These are phyloP conservation scores for Pisolithus microcarpus DNA, from an alignment of 768 basidiomycete genomes.

Conservation along the genomic window DNA sequence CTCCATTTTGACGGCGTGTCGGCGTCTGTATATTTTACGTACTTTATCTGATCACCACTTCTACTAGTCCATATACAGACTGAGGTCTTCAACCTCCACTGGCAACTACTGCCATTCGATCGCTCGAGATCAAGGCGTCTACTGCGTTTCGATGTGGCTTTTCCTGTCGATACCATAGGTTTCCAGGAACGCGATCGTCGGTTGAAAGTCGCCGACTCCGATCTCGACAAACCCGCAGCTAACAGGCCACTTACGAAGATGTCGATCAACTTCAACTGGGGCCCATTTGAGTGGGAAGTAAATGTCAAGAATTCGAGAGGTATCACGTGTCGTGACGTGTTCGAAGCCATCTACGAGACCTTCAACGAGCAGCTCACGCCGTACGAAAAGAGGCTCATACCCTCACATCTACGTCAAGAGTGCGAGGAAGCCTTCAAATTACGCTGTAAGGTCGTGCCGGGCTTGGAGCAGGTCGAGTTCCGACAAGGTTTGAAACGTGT, in stretches of 20 bases:
- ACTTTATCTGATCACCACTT: constrained; percentile 25
- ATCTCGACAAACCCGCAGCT: constrained; percentile 37
- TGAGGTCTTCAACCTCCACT: constrained; percentile 37
- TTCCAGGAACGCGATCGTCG: constrained; percentile 21
- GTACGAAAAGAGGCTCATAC: constrained; percentile 35
- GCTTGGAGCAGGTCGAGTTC: constrained; percentile 35
- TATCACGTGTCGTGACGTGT: constrained; percentile 52
- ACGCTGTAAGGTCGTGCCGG: constrained; percentile 37
- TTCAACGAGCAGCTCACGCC: constrained; percentile 39
- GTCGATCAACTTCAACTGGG: constrained; percentile 36
- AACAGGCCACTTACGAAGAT: constrained; percentile 42
- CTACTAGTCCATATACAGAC: constrained; percentile 32
- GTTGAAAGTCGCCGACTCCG: constrained; percentile 28
- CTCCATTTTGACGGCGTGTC: not conserved
- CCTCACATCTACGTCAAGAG: constrained; percentile 15
- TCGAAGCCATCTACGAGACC: constrained; percentile 47
- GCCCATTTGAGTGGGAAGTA: constrained; percentile 34
- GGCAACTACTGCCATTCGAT: constrained; percentile 42
- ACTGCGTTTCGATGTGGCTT: constrained; percentile 46
- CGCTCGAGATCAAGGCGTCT: constrained; percentile 26
- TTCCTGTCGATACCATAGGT: constrained; percentile 30
- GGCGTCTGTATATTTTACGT: constrained; percentile 10
- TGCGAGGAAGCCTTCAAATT: constrained; percentile 40
- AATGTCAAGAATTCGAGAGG: constrained; percentile 36
- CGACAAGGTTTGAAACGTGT: constrained; percentile 47